These are phyloP conservation scores for Leptosphaerulina australis DNA, from an alignment of 2,329 filamentous ascomycete genomes.

Conservation along the genomic window DNA sequence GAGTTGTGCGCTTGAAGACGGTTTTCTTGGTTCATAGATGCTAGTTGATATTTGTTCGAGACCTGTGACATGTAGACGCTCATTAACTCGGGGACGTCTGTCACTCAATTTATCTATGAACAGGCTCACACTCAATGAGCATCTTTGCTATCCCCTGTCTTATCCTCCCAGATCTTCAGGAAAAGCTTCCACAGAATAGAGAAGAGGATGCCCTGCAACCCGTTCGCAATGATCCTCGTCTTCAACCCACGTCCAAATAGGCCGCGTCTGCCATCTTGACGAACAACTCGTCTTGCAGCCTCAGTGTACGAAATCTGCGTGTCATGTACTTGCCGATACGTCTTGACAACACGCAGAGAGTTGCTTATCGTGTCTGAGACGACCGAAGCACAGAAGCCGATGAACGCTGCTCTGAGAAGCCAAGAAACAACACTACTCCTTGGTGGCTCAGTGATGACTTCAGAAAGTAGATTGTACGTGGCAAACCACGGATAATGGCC, in stretches of 20 bases:
- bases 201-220: slow-evolving; percentile 39
- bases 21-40: neutral
- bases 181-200: slow-evolving; percentile 41
- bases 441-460: slow-evolving; percentile 28
- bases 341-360: slow-evolving; percentile 38
- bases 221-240: slow-evolving; percentile 40
- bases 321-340: slow-evolving; percentile 40
- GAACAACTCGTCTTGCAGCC: slow-evolving; percentile 33
- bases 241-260: slow-evolving; percentile 38
- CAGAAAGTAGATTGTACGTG: slow-evolving; percentile 36
- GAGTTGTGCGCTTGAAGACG: neutral
- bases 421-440: slow-evolving; percentile 31
- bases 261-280: slow-evolving; percentile 32
- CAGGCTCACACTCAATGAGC: neutral
- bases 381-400: slow-evolving; percentile 40
- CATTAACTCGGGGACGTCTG: no score
- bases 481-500: slow-evolving; percentile 43
- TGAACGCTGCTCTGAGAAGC: slow-evolving; percentile 36
- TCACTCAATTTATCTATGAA: neutral
- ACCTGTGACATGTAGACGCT: no score
- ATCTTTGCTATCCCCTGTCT: slow-evolving; percentile 11
- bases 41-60: no score
- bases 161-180: slow-evolving; percentile 35
- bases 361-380: slow-evolving; percentile 39
- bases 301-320: slow-evolving; percentile 35